Base-by-base conservation (phyloP, 1,284 basidiomycete genomes). In the Rhodotorula mucilaginosa region DNA sequence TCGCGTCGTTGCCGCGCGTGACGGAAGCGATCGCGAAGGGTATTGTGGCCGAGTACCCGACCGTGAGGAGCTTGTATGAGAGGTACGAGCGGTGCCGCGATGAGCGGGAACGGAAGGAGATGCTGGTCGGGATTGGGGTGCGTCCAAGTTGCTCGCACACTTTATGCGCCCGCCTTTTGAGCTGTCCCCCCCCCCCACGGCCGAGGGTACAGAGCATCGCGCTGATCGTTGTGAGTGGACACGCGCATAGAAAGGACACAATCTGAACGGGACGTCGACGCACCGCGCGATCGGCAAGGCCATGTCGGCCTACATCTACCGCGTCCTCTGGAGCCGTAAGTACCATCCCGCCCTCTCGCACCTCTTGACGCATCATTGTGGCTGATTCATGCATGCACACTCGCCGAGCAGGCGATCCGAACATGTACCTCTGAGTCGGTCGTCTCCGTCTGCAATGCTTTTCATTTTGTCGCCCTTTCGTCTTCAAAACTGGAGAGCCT, bases 41-140 rank as follows among this genome's bases (percentile, higher is more conserved):
- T 1, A 74, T 78, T 39, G 77, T 70, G 13, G 64, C 54, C 34
- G 64, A 65, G 31, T 78, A 76, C 47, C 74, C 76, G 44, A 76
- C 77, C 23, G 34, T 76, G 61, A 54, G 72, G 26, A 58, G 52
- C 13, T 46, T 78, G 47, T 71, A 71, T 21, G 67, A 77, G 39
- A 64, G 68, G 15, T 77, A 65, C 62, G 67, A 61, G 6, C 0
- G 7, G 26, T 58, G 56, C 8, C 26, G 31, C 49, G 61, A 48
- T 18, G 75, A 73, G 54, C 51, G 21, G 58, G 74, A 67, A 26
- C 69, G 52, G 67, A 63, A 60, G 60, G 63, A 68, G 13, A 74
- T 77, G 72, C 64, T 77, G 13, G 49, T 64, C 18, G 76, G 72
- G 26, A 74, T 77, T 15, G 63, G 56, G 51, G 76, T 77, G 26